Evolutionary conservation across 208 protist species (phyloP), one percentile per base, ranked within the genome.

Genomic region (Leishmania tropica): DNA sequence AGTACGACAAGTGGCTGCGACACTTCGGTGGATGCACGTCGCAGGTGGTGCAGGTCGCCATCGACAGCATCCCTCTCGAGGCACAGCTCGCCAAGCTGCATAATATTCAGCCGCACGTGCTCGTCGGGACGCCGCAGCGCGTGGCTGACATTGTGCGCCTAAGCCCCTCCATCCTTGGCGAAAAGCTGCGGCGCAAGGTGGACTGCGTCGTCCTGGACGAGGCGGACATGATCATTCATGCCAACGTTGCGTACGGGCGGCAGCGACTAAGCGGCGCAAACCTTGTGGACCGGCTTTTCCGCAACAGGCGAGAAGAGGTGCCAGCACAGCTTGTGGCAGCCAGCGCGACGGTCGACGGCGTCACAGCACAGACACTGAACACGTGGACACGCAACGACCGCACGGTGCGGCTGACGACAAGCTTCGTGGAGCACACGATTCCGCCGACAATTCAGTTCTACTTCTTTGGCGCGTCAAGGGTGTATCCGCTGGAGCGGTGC

Each of bases 121-220:
- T 98, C 65, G 95, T 98, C 17, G 95, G 95, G 51, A 98, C 95
- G 7, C 91, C 93, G 67, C 90, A 95, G 85, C 90, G 93, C 42
- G 85, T 98, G 67, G 91, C 92, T 8, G 92, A 96, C 47, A 88
- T 98, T 58, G 81, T 85, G 31, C 90, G 91, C 13, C 78, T 92
- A 17, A 90, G 88, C 83, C 89, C 87, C n/a, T 83, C 90, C 58
- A 89, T 96, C 58, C 54, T 98, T 24, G 92, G 93, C 5, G 95
- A 96, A 85, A 95, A 93, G 80, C 88, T 98, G 67, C 95, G 95
- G 15, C 85, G 91, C n/a, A 94, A 94, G 83, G 92, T 98, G 76
- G 95, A 98, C 81, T 98, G 95, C 75, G 89, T 98, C 51, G 92
- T 98, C 85, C 88, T 98, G 11, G 95, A 98, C 80, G 95, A 98